A percentile compares a stretch with the other conserved stretches of the same genome.
These are phyloP conservation scores for Sporisorium exsertum DNA, from an alignment of 1,284 basidiomycete genomes.

Conservation along the genomic window DNA sequence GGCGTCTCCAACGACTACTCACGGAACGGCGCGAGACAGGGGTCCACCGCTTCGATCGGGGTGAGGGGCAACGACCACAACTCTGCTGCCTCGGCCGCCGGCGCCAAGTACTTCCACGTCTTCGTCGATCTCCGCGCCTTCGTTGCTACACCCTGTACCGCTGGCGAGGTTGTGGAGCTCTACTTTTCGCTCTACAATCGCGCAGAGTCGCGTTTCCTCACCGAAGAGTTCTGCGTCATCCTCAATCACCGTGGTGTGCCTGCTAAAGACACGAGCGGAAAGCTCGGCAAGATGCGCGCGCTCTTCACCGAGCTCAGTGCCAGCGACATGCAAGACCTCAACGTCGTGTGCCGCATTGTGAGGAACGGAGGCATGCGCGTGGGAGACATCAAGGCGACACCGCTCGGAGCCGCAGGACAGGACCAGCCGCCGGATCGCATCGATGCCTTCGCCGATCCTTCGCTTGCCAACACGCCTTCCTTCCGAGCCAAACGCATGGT, in stretches of 20 bases:
- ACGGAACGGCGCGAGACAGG: constrained; percentile 13
- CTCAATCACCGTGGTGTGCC: constrained; percentile 91
- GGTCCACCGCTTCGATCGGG: constrained; percentile 9
- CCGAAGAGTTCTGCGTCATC: constrained; percentile 90
- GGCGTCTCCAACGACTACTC: constrained; percentile 33
- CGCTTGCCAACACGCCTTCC: constrained; percentile 43
- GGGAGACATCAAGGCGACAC: constrained; percentile 69
- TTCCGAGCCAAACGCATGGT: constrained; percentile 54
- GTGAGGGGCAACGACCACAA: constrained; percentile 4
- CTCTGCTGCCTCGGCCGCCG: constrained; percentile 1
- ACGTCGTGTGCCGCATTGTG: constrained; percentile 80
- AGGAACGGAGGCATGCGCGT: constrained; percentile 88
- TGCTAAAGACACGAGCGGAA: constrained; percentile 74
- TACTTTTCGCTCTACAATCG: constrained; percentile 94
- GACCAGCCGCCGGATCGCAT: constrained; percentile 30
- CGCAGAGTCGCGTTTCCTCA: constrained; percentile 83
- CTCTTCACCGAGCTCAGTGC: constrained; percentile 88
- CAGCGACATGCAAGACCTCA: constrained; percentile 78
- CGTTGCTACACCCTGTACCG: constrained; percentile 85
- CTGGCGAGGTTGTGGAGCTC: constrained; percentile 90
- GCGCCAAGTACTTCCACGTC: constrained; percentile 74
- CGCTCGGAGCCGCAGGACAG: constrained; percentile 40
- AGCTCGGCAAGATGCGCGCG: constrained; percentile 52
- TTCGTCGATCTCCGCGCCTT: constrained; percentile 91
- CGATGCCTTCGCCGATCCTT: constrained; percentile 34